phyloP scores from a whole-genome alignment of 768 basidiomycete species.

The Ramaria sp. region DNA sequence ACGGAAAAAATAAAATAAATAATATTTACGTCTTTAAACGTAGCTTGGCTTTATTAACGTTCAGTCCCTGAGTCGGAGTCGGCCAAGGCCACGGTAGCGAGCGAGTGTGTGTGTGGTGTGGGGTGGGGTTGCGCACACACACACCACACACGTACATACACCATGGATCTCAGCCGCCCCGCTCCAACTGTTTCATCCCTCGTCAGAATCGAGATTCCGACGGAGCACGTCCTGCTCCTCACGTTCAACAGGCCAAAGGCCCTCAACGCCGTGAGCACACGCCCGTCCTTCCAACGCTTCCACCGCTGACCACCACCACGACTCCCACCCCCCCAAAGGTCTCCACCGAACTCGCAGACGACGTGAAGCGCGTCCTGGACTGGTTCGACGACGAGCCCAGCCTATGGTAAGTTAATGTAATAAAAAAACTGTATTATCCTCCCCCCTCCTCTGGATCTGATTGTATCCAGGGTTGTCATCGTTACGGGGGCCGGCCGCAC shows the following conservation, averaged over 20 bases:
- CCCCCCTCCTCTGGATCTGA: too few species aligned
- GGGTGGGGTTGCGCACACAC: too few species aligned
- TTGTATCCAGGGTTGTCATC: conserved; percentile 49
- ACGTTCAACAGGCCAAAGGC: conserved; percentile 56
- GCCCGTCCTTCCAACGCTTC: too few species aligned
- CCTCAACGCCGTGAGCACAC: conserved; percentile 75
- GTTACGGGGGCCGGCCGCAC: conserved; percentile 61
- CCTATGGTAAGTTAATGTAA: conserved; percentile 68
- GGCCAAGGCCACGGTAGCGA: too few species aligned
- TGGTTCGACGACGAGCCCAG: conserved; percentile 68
- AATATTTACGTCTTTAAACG: too few species aligned
- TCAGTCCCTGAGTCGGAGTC: too few species aligned
- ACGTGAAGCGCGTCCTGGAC: conserved; percentile 40
- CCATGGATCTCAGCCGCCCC: background rate
- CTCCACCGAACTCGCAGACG: conserved; percentile 36
- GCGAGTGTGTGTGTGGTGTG: too few species aligned
- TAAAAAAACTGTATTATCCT: too few species aligned
- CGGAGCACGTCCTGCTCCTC: conserved; percentile 41
- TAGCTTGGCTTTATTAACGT: too few species aligned
- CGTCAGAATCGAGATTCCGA: conserved; percentile 31
- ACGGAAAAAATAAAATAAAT: conserved; percentile 1
- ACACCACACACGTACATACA: background rate
- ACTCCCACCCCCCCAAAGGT: background rate
- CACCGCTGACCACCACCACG: background rate
- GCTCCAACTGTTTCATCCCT: conserved; percentile 6